Percentiles rank a stretch among this genome's conserved stretches.
phyloP scores from a whole-genome alignment of 192 early-diverging fungal genomes.

The Diversispora epigaea region DNA sequence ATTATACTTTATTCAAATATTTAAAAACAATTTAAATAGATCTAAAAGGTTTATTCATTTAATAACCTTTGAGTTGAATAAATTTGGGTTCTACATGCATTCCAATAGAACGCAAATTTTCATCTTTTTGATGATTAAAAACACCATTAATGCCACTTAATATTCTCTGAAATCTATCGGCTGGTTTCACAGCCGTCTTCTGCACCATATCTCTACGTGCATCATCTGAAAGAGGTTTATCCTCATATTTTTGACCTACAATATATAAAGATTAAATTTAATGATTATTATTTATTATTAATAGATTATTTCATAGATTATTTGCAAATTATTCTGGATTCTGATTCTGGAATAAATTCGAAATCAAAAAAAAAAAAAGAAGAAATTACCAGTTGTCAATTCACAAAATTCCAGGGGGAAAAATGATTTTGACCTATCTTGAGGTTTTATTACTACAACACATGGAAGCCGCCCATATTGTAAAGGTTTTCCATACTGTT shows the following conservation, averaged over 20 bases:
- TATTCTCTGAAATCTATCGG: neutral
- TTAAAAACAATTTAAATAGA: neutral
- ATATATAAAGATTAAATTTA: neutral
- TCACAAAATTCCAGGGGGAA: slow-evolving; percentile 90
- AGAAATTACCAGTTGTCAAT: slow-evolving; percentile 71
- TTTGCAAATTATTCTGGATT: no score
- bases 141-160: neutral
- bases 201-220: neutral
- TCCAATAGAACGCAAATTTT: neutral
- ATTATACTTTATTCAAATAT: neutral
- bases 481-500: neutral
- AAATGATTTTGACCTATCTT: slow-evolving; percentile 44
- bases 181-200: neutral
- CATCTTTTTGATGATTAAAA: neutral
- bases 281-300: neutral
- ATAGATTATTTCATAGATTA: neutral
- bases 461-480: neutral
- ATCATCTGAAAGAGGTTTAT: neutral
- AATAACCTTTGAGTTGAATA: neutral
- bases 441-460: slow-evolving; percentile 60
- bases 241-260: neutral
- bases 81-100: neutral
- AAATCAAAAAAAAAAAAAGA: neutral
- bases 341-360: no score
- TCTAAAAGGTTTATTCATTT: neutral